Percentiles rank a stretch among this genome's conserved stretches.
phyloP scores from a whole-genome alignment of 2,329 filamentous ascomycete species.

The Penicillium sp. region DNA sequence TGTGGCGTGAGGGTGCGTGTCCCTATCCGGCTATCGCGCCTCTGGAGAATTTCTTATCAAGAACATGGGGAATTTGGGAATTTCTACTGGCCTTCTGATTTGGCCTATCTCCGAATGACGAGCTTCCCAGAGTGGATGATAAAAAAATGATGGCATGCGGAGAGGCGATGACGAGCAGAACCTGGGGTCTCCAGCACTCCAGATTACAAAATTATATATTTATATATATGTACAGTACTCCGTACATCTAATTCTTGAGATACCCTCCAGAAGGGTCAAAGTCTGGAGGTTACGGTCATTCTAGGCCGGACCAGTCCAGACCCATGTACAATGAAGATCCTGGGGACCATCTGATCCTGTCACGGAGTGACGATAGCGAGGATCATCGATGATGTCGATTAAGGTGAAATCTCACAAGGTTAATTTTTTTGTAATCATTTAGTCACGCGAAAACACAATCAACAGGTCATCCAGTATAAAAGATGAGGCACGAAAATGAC shows the following conservation, averaged over 20 bases:
- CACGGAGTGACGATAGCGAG: slow-evolving; percentile 17
- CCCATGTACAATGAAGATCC: slow-evolving; percentile 9
- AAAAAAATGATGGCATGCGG: slow-evolving; percentile 17
- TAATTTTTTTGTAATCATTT: slow-evolving; percentile 19
- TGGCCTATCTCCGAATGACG: neutral
- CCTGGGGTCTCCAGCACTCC: neutral
- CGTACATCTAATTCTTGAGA: neutral
- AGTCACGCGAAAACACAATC: slow-evolving; percentile 17
- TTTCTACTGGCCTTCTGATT: slow-evolving; percentile 3
- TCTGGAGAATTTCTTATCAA: slow-evolving; percentile 18
- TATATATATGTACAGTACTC: neutral
- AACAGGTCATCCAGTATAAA: neutral
- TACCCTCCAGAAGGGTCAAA: neutral
- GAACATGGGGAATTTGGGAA: neutral
- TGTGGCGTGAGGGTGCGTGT: slow-evolving; percentile 30
- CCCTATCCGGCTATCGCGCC: slow-evolving; percentile 27
- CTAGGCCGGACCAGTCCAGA: slow-evolving; percentile 4
- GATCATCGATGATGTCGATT: slow-evolving; percentile 31
- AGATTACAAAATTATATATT: neutral
- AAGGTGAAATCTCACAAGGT: slow-evolving; percentile 4
- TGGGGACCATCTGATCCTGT: slow-evolving; percentile 8
- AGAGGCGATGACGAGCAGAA: slow-evolving; percentile 12
- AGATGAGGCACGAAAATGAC: neutral
- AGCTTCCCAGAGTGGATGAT: slow-evolving; percentile 8
- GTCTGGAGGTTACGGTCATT: neutral